These are phyloP conservation scores for Psophocarpus tetragonolobus DNA, from an alignment of 306 rosid genomes.

Conservation along the genomic window DNA sequence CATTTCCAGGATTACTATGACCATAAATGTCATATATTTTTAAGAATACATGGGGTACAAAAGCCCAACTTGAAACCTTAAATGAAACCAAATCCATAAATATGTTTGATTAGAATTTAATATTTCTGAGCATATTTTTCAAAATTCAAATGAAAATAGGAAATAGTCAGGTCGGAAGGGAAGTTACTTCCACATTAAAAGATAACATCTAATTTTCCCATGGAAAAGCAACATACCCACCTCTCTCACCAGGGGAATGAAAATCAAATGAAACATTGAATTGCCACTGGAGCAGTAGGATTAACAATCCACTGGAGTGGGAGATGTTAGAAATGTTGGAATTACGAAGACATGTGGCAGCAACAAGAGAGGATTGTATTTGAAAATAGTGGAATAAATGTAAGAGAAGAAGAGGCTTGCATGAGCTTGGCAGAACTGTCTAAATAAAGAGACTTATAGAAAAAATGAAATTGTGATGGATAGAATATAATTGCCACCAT, in stretches of 20 bases:
- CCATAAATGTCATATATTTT: background rate
- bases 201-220: background rate
- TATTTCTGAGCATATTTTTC: background rate
- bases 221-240: background rate
- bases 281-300: background rate
- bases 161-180: background rate
- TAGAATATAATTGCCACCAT: constrained; percentile 1
- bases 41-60: background rate
- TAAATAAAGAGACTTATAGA: background rate
- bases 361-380: background rate
- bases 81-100: background rate
- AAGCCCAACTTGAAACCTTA: background rate
- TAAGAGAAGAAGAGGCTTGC: background rate
- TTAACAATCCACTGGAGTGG: background rate
- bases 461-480: background rate
- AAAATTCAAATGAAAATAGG: background rate
- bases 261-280: background rate
- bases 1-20: background rate
- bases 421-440: background rate
- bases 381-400: background rate
- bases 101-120: background rate
- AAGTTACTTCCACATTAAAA: background rate
- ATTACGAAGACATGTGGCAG: background rate
- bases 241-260: background rate
- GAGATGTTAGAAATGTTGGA: background rate